A percentile compares a stretch with the other conserved stretches of the same genome.
phyloP scores from a whole-genome alignment of 495 filamentous ascomycete species.

The Astrothelium macrocarpum region DNA sequence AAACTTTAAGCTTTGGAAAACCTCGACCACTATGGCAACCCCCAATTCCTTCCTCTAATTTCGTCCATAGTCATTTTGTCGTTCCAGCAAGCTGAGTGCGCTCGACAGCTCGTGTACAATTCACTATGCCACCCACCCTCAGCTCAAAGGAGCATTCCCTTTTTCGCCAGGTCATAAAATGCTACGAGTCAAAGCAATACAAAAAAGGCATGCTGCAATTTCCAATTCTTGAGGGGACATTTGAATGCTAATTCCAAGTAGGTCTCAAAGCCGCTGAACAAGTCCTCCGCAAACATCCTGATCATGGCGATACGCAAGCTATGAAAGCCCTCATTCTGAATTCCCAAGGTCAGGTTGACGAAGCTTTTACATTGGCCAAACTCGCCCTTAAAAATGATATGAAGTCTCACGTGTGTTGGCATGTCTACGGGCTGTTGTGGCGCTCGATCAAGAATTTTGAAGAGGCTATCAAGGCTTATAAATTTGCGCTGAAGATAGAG shows the following conservation, averaged over 20 bases:
- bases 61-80: no score
- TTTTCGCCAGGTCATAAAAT: slow-evolving; percentile 86
- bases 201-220: slow-evolving; percentile 59
- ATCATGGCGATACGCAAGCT: slow-evolving; percentile 95
- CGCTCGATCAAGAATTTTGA: slow-evolving; percentile 92
- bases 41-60: not conserved
- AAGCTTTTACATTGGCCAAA: slow-evolving; percentile 89
- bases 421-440: slow-evolving; percentile 95
- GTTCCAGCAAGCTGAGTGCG: not conserved
- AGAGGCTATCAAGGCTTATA: slow-evolving; percentile 98
- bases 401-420: slow-evolving; percentile 99
- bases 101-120: slow-evolving; percentile 2
- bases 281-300: slow-evolving; percentile 84
- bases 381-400: slow-evolving; percentile 85
- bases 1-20: not conserved
- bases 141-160: slow-evolving; percentile 83
- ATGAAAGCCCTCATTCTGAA: slow-evolving; percentile 99
- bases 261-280: slow-evolving; percentile 89
- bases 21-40: not conserved
- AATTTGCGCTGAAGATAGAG: slow-evolving; percentile 82
- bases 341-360: slow-evolving; percentile 75
- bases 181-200: slow-evolving; percentile 97
- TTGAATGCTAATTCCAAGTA: slow-evolving; percentile 23
- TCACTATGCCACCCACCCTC: slow-evolving; percentile 67
- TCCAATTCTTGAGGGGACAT: not conserved